Base-by-base conservation (phyloP, 768 basidiomycete species). In the Holtermanniella nyarrowii region DNA sequence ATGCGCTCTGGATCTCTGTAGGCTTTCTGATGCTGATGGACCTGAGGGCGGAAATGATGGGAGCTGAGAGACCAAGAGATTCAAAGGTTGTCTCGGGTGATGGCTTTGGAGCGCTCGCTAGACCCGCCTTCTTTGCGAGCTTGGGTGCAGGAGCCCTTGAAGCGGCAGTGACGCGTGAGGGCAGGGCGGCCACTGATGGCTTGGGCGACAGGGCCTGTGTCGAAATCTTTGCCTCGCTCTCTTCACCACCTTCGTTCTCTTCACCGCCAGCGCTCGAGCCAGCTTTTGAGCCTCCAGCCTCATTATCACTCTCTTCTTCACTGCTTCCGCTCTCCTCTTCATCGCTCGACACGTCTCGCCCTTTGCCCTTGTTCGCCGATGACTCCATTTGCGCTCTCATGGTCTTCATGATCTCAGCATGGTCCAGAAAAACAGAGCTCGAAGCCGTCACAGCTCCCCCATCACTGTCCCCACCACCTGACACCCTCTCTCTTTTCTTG, bases 1-100 rank as follows among this genome's bases (percentile, higher is more conserved):
- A 96, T 3, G 87, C 86, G 0, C 78, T 76, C 63, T 99, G 93
- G 24, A 99, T 82, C 55, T 84, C 82, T 0, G 93, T 96, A 0
- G 93, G 91, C 1, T 71, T 66, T 31, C 77, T 77, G 54, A 97
- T 96, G 13, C 88, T 87, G 84, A 99, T 89, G 27, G 79, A 77
- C 25, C 72, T 73, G 48, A 97, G 76, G 1, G 88, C 82, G 13
- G 73, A 62, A 49, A 82, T 78, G 26, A 99, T 75, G 20, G 71
- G 67, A 3, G 71, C 63, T 16, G 73, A 72, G 18, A 77, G 58
- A 10, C 76, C 75, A 3, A 77, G 62, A 0, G 62, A 62, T 18
- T 54, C 50, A 54, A 75, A 76, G 3, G 71, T 63, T 1, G 65
- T 59, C 12, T 49, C 49, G 3, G 54, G 27, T 2, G 61, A 46